Conservation (phyloP, 2,329 filamentous ascomycete species). For the Alternaria gaisen region DNA sequence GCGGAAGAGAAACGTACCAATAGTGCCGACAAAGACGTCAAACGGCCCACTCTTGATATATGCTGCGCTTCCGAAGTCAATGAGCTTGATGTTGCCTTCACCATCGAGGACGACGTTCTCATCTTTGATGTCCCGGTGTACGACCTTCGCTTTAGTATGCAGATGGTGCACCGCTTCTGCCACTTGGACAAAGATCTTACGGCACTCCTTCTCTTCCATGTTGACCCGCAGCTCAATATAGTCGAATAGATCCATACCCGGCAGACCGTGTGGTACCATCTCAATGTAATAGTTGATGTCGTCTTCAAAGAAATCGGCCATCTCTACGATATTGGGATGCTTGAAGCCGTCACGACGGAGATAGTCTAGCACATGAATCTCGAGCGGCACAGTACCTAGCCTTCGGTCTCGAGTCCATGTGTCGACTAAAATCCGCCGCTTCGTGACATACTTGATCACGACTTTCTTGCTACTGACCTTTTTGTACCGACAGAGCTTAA, state of each 20-base stretch:
- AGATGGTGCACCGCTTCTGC: conserved; percentile 89
- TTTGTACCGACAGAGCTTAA: conserved; percentile 91
- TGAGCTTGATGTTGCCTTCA: conserved; percentile 93
- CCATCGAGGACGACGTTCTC: conserved; percentile 97
- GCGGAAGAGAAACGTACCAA: conserved; percentile 69
- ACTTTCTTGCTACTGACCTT: conserved; percentile 78
- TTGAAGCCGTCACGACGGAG: conserved; percentile 75
- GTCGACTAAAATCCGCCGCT: conserved; percentile 94
- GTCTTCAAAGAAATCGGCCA: conserved; percentile 77
- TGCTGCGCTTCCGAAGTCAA: conserved; percentile 96
- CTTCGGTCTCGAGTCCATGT: conserved; percentile 96
- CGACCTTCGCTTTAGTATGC: conserved; percentile 88
- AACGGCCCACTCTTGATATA: conserved; percentile 99
- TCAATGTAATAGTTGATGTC: conserved; percentile 98
- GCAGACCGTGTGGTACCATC: conserved; percentile 93
- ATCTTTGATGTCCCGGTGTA: conserved; percentile 98
- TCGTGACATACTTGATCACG: conserved; percentile 97
- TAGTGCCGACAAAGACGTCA: conserved; percentile 98
- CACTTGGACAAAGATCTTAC: conserved; percentile 95
- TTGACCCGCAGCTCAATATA: conserved; percentile 96
- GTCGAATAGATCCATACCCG: conserved; percentile 98
- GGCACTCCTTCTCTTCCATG: conserved; percentile 94
- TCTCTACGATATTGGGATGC: conserved; percentile 73
- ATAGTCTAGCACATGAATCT: conserved; percentile 97
- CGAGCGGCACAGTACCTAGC: conserved; percentile 91